Evolutionary conservation across 1,284 basidiomycete species (phyloP), one percentile per base, ranked within the genome.

Genomic region (Cystobasidiaceae sp.): DNA sequence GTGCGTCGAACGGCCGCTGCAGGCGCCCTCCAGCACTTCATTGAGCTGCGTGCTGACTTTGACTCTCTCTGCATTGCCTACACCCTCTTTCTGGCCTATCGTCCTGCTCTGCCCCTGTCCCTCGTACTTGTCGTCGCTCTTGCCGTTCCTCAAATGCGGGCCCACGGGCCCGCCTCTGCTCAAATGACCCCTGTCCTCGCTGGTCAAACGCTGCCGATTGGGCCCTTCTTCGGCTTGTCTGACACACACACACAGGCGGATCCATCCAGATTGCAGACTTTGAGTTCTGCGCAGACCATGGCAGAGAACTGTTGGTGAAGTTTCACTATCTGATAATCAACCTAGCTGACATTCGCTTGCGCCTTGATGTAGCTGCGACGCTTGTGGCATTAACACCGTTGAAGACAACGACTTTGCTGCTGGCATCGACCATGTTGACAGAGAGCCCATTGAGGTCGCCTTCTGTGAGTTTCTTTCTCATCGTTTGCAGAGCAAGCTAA

Each of bases 341-440:
- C n/a, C 37, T 11, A 11, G n/a, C n/a, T 39, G 21, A 8, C 23
- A 8, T 11, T 48, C 13, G 8, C 45, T 13, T 25, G n/a, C 21
- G 9, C 45, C 13, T 48, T 17, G 11, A 48, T 32, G 7, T 13
- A 51, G 49, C 28, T 61, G 61, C 51, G 33, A 30, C 25, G 61
- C 55, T 25, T 64, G 61, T 28, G 61, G 61, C 13, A 48, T 64
- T 4, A 44, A 64, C 51, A 33, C 39, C 25, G 21, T 55, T 28
- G 61, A 64, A 27, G 61, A 64, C 50, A 64, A 64, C 27, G 61
- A 55, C 21, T 64, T 64, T 43, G 61, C 51, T 32, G 52, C 51
- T 49, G 61, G 61, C 4, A 48, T 64, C 41, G 61, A 64, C 11
- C 61, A 64, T 19, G 61, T 64, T 21, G 43, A 55, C 13, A 45